Evolutionary conservation across 805 yeast species (phyloP).

Genomic region (Ogataea minuta): DNA sequence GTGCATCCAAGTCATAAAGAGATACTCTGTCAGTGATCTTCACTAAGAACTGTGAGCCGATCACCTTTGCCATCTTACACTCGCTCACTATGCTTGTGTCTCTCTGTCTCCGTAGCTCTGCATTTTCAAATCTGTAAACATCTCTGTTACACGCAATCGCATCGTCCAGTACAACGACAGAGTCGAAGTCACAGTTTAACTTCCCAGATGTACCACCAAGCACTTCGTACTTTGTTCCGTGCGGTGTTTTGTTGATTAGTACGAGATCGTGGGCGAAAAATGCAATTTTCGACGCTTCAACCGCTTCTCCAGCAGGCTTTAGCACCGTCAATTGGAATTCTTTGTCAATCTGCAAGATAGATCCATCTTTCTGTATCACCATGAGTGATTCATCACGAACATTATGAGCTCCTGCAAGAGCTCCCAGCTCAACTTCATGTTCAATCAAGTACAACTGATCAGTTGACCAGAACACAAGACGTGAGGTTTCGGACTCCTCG

Average conservation of each 20-base stretch:
- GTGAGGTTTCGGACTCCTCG: slow-evolving; percentile 12
- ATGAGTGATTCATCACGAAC: slow-evolving; percentile 7
- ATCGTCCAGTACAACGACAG: slow-evolving; percentile 8
- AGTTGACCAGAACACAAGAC: slow-evolving; percentile 21
- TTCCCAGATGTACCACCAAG: slow-evolving; percentile 3
- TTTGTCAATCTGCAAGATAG: slow-evolving; percentile 8
- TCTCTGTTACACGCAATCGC: slow-evolving; percentile 14
- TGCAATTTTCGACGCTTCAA: slow-evolving; percentile 1
- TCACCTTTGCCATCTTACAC: slow-evolving; percentile 1
- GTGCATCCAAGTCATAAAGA: slow-evolving; percentile 7
- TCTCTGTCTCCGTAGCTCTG: slow-evolving; percentile 8
- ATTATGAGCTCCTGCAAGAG: slow-evolving; percentile 17
- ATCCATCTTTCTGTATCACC: slow-evolving; percentile 13
- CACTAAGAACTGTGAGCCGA: slow-evolving; percentile 21
- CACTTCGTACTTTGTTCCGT: slow-evolving; percentile 2
- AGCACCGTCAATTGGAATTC: not conserved
- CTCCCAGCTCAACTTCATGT: slow-evolving; percentile 17
- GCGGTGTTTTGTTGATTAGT: not conserved
- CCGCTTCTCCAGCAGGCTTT: slow-evolving; percentile 1
- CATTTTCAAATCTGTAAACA: slow-evolving; percentile 14
- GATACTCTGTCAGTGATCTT: not conserved
- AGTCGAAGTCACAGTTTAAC: slow-evolving; percentile 15
- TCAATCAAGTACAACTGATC: slow-evolving; percentile 15
- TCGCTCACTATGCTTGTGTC: not conserved
- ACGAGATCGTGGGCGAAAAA: slow-evolving; percentile 1